These are phyloP conservation scores for Graphilbum fragrans DNA, from an alignment of 2,329 filamentous ascomycete genomes.

Conservation along the genomic window DNA sequence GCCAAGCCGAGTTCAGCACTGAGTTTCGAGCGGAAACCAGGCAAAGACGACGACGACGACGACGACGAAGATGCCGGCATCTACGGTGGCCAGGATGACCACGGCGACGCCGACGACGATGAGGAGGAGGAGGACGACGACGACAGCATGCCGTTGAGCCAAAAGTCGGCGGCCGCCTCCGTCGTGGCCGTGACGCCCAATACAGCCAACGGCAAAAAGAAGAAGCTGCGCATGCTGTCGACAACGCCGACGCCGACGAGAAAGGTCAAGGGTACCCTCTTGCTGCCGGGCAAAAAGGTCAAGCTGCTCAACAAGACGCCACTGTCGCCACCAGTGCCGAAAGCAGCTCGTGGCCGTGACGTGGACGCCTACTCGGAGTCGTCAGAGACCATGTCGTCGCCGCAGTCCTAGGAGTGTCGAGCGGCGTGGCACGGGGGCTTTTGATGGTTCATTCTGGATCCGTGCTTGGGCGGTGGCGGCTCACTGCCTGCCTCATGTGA, in stretches of 20 bases:
- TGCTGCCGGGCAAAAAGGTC: conserved; percentile 31
- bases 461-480: too few species aligned
- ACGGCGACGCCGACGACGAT: conserved; percentile 2
- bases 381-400: conserved; percentile 43
- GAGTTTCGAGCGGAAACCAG: conserved; percentile 32
- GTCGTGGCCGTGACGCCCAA: neutral
- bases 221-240: conserved; percentile 12
- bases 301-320: conserved; percentile 27
- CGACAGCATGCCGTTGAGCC: conserved; percentile 1
- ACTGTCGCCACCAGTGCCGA: conserved; percentile 34
- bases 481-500: too few species aligned
- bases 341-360: conserved; percentile 35
- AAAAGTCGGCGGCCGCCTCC: neutral
- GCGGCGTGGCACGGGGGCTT: too few species aligned
- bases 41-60: conserved; percentile 8
- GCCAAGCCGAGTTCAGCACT: conserved; percentile 36
- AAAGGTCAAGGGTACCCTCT: conserved; percentile 28
- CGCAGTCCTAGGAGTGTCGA: conserved; percentile 20
- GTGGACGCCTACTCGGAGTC: conserved; percentile 37
- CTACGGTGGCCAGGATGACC: conserved; percentile 8
- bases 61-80: conserved; percentile 2
- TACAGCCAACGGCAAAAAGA: conserved; percentile 6
- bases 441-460: too few species aligned
- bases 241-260: conserved; percentile 27
- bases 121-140: conserved; percentile 1